These are phyloP conservation scores for Neurospora sp. DNA, from an alignment of 495 filamentous ascomycete species.

Conservation along the genomic window DNA sequence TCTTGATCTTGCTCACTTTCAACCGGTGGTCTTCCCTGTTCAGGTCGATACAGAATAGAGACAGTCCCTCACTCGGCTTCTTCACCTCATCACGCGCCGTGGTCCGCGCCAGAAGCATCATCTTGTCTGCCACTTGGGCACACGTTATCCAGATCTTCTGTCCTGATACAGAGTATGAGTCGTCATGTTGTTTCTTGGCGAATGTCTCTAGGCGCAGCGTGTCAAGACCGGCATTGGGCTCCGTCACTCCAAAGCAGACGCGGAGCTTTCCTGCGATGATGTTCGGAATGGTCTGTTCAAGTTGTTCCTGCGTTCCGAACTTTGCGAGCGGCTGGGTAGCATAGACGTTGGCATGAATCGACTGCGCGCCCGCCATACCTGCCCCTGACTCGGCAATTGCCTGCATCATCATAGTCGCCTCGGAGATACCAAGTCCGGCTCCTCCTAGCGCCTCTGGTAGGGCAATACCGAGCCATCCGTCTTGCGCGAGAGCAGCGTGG, in stretches of 20 bases:
- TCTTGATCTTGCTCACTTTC: conserved; percentile 61
- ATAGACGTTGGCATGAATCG: conserved; percentile 66
- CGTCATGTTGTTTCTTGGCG: conserved; percentile 40
- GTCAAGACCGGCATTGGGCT: conserved; percentile 64
- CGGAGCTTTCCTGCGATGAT: conserved; percentile 59
- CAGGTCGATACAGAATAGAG: conserved; percentile 67
- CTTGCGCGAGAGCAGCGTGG: conserved; percentile 62
- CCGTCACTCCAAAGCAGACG: conserved; percentile 54
- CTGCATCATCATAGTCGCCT: conserved; percentile 80
- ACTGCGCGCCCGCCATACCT: conserved; percentile 68
- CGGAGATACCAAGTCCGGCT: conserved; percentile 64
- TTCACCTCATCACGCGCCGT: conserved; percentile 54
- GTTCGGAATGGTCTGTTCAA: conserved; percentile 50
- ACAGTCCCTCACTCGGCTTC: conserved; percentile 60
- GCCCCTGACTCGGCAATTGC: conserved; percentile 69
- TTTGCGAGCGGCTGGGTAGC: conserved; percentile 67
- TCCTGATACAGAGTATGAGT: conserved; percentile 52
- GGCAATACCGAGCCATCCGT: conserved; percentile 77
- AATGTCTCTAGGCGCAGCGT: conserved; percentile 57
- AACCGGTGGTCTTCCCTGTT: conserved; percentile 47
- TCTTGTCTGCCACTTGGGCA: conserved; percentile 65
- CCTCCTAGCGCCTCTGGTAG: conserved; percentile 64
- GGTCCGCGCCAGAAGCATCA: conserved; percentile 70
- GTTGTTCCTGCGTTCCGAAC: conserved; percentile 54
- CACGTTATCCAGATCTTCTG: conserved; percentile 82